Conservation (phyloP, 2,329 filamentous ascomycete species). For the Colletotrichum sp. region DNA sequence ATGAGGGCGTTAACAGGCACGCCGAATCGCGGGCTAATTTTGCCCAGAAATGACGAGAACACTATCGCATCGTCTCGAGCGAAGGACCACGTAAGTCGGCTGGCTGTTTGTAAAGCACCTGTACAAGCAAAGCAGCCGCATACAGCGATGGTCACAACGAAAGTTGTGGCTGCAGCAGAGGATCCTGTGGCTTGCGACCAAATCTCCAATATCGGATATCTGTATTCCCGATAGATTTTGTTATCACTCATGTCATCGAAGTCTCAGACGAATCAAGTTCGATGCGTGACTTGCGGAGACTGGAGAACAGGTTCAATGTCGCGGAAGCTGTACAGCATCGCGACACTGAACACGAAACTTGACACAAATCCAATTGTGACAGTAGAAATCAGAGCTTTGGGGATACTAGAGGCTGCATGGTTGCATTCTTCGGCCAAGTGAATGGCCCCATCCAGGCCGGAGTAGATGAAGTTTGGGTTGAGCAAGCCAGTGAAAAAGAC, state of each 20-base stretch:
- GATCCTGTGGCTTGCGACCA: slow-evolving; percentile 6
- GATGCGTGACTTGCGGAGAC: neutral
- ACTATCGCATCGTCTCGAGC: slow-evolving; percentile 8
- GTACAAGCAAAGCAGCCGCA: slow-evolving; percentile 17
- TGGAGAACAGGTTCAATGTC: slow-evolving; percentile 21
- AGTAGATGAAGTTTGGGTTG: slow-evolving; percentile 41
- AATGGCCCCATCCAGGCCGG: slow-evolving; percentile 38
- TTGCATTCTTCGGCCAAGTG: slow-evolving; percentile 43
- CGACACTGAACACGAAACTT: slow-evolving; percentile 31
- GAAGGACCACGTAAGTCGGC: slow-evolving; percentile 15
- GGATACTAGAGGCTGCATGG: slow-evolving; percentile 32
- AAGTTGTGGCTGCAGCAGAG: neutral
- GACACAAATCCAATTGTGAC: slow-evolving; percentile 37
- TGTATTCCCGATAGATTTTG: accelerated
- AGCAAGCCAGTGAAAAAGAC: slow-evolving; percentile 44
- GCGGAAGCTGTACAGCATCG: slow-evolving; percentile 29
- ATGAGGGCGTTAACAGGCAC: slow-evolving; percentile 10
- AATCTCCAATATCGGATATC: slow-evolving; percentile 5
- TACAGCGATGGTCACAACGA: neutral
- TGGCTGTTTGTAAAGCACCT: slow-evolving; percentile 5
- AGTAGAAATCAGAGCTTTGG: slow-evolving; percentile 34
- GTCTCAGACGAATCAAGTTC: accelerated
- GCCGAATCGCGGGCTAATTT: neutral
- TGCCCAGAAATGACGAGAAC: neutral
- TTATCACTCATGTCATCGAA: accelerated